Base-by-base conservation (phyloP, 768 basidiomycete species). In the Boletus fagicola region DNA sequence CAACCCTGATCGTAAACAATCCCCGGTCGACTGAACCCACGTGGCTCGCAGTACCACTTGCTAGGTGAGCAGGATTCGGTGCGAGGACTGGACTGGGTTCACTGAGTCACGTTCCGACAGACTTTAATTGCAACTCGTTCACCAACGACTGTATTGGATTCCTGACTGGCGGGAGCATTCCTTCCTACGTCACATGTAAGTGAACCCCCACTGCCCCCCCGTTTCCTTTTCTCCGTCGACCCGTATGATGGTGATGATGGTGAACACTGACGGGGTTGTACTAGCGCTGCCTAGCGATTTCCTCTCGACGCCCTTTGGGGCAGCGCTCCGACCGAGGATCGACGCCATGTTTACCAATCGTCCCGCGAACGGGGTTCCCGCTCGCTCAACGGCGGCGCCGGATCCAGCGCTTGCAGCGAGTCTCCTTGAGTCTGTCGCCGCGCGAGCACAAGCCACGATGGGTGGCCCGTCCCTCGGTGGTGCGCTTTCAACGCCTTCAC, bases 121-220 rank as follows among this genome's bases (percentile, higher is more conserved):
- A 96, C 43, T 95, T 95, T 62, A 97, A 97, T 65, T 97, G 94
- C 72, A 98, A 98, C 71, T 89, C 91, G 2, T 98, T 98, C 62
- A 94, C 93, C 3, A 92, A 88, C 57, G 93, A 96, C 61, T 85
- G 85, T 56, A 75, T 93, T 35, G 93, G 89, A 3, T 94, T 97
- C 67, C 73, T 98, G 48, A 96, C 92, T 0, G 93, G 94, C 30
- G 79, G 79, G 4, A 83, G 84, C 16, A 90, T 97, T 53, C 94
- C 94, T 4, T 61, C 78, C 3, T 93, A 85, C 72, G 91, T 98
- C 60, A 90, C 83, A 74, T 88, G 94, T 87, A 62, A 53, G 46
- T 51, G 28, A 18, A 7, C 22, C 22, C 28, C 22, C 13, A 10
- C 8, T 5, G 22, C 2, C 13, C 16, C 7, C 2, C 31, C 26